Percentiles rank a stretch among this genome's conserved stretches.
These are phyloP conservation scores for Prunus mume DNA, from an alignment of 306 rosid species.

Conservation along the genomic window DNA sequence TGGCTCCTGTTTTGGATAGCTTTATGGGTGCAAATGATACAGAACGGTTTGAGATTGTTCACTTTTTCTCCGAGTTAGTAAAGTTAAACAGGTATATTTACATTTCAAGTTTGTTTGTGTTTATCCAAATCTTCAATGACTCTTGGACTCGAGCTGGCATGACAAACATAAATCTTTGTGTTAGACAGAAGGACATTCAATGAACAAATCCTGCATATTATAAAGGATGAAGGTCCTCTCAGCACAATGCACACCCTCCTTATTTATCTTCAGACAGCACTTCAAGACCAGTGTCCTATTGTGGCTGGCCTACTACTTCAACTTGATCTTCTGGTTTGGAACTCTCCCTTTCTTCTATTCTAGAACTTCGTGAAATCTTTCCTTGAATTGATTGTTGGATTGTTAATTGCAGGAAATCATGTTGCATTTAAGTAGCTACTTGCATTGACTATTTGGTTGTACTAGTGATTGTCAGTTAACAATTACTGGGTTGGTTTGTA, in stretches of 20 bases:
- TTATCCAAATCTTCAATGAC: slow-evolving; percentile 14
- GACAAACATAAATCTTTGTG: slow-evolving; percentile 14
- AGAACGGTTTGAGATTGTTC: slow-evolving; percentile 62
- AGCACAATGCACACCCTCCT: slow-evolving; percentile 92
- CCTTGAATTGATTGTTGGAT: neutral
- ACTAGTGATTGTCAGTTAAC: slow-evolving; percentile 5
- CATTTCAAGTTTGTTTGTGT: slow-evolving; percentile 6
- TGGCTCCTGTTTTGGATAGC: slow-evolving; percentile 65
- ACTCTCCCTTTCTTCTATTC: slow-evolving; percentile 14
- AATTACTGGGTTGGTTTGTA: slow-evolving; percentile 31
- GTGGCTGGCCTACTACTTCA: slow-evolving; percentile 90
- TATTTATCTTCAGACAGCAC: slow-evolving; percentile 67
- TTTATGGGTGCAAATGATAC: slow-evolving; percentile 49
- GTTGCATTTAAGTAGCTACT: neutral
- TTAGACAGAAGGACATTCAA: slow-evolving; percentile 67
- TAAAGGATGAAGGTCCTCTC: slow-evolving; percentile 78
- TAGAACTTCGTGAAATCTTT: slow-evolving; percentile 1
- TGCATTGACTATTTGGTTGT: neutral
- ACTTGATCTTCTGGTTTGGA: slow-evolving; percentile 92
- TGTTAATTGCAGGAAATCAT: slow-evolving; percentile 4
- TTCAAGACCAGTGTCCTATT: slow-evolving; percentile 61
- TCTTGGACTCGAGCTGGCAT: slow-evolving; percentile 2
- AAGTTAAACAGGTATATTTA: slow-evolving; percentile 63
- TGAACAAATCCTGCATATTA: slow-evolving; percentile 70
- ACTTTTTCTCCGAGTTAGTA: slow-evolving; percentile 66